These are phyloP conservation scores for Lippia alba DNA, from an alignment of 305 asterid genomes.

Conservation along the genomic window DNA sequence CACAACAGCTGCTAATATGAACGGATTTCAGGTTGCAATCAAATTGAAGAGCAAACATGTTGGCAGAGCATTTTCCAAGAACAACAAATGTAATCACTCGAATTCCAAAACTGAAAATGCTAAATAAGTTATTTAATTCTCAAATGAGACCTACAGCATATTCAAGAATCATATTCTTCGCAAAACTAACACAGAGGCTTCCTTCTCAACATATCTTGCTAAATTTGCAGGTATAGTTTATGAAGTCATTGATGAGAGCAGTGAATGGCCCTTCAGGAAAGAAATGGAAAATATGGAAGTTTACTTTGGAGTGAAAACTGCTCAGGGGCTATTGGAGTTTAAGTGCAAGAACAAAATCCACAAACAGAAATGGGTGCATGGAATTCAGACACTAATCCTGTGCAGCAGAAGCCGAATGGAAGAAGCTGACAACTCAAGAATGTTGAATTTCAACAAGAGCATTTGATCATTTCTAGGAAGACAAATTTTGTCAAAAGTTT, in stretches of 20 bases:
- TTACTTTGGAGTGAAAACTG: conserved; percentile 75
- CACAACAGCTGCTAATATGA: conserved; percentile 16
- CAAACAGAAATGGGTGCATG: conserved; percentile 73
- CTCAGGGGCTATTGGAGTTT: conserved; percentile 75
- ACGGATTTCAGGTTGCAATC: conserved; percentile 61
- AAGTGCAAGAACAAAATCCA: conserved; percentile 77
- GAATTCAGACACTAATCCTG: conserved; percentile 58
- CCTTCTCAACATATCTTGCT: neutral
- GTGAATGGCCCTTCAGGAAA: conserved; percentile 68
- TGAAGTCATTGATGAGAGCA: conserved; percentile 66
- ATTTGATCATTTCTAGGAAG: conserved; percentile 34
- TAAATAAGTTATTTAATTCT: no score
- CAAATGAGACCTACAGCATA: no score
- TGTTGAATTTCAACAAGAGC: conserved; percentile 51
- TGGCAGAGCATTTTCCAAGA: conserved; percentile 86
- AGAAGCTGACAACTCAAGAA: conserved; percentile 59
- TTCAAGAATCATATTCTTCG: no score
- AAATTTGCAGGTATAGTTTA: conserved; percentile 63
- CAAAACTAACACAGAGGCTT: neutral
- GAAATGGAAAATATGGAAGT: conserved; percentile 67
- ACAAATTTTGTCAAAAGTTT: conserved; percentile 19
- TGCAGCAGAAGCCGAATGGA: conserved; percentile 49
- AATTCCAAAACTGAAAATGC: no score
- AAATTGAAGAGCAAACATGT: conserved; percentile 76
- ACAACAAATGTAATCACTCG: conserved; percentile 64